Evolutionary conservation across 1,139 yeast species (phyloP).

Genomic region (Hansenula sp.): DNA sequence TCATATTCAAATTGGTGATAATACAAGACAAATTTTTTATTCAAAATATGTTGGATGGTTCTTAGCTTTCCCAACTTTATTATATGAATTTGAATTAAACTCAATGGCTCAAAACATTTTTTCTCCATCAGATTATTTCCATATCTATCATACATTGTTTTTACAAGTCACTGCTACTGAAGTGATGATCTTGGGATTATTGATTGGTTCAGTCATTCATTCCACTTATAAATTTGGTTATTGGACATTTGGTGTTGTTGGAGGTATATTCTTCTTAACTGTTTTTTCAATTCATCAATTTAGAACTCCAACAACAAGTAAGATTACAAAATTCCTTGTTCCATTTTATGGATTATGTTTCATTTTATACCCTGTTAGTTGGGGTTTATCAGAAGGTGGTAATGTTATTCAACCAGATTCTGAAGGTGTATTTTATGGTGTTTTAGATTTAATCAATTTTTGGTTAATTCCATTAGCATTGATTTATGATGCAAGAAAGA

Average conservation of each 20-base stretch:
- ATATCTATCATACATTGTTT: slow-evolving; percentile 19
- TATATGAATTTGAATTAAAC: slow-evolving; percentile 24
- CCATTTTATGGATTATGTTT: slow-evolving; percentile 29
- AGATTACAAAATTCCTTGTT: slow-evolving; percentile 14
- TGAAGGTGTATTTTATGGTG: slow-evolving; percentile 64
- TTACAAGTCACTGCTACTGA: slow-evolving; percentile 35
- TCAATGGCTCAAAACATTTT: slow-evolving; percentile 8
- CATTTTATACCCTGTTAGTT: slow-evolving; percentile 48
- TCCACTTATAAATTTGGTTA: slow-evolving; percentile 56
- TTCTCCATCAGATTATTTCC: slow-evolving; percentile 18
- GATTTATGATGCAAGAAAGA: not conserved
- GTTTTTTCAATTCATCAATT: slow-evolving; percentile 24
- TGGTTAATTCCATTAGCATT: slow-evolving; percentile 35
- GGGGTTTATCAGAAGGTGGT: slow-evolving; percentile 70
- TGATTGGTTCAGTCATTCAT: slow-evolving; percentile 43
- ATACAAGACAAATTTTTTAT: slow-evolving; percentile 57
- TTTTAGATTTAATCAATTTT: slow-evolving; percentile 48
- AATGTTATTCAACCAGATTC: slow-evolving; percentile 60
- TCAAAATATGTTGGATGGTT: slow-evolving; percentile 66
- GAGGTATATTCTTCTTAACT: slow-evolving; percentile 35
- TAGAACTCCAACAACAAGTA: slow-evolving; percentile 11
- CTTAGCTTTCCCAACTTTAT: slow-evolving; percentile 36
- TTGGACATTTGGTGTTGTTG: slow-evolving; percentile 35
- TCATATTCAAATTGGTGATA: slow-evolving; percentile 36
- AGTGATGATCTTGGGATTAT: slow-evolving; percentile 41